Evolutionary conservation across 805 yeast species (phyloP), one percentile per base, ranked within the genome.

Genomic region (Candida sphagnicola): DNA sequence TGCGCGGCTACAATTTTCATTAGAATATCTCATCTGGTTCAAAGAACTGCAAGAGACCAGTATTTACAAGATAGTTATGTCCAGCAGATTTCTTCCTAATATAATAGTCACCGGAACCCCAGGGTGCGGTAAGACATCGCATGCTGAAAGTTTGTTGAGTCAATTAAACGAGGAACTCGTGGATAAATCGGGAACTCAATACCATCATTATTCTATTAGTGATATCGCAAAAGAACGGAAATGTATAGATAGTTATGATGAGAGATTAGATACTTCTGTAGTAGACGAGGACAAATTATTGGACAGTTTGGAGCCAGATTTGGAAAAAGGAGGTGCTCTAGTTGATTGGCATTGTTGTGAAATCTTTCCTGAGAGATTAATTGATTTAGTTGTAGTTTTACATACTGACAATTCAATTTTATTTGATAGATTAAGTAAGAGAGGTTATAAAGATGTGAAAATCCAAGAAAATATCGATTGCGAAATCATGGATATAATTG

Each of bases 281-380:
- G 96, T 91, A 4, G 96, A 93, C 62, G 99, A 91, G 53, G 98
- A 93, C 54, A 82, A 79, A 56, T 67, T 91, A 11, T 62, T 89
- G 41, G 98, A 93, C 57, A 77, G 77, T 17, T 61, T 93, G 35
- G 96, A 90, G 58, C 81, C 82, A 5, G 75, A 82, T 28, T 67
- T 90, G 35, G 83, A 82, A 38, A 68, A 78, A 46, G 99, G 99
- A n/a, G 95, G 95, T 1, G 71, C 74, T n/a, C 68, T 93, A 6
- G 72, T 93, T 10, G 99, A 93, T 61, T 93, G 99, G 99, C 99
- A 93, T 58, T 93, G 91, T 32, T 88, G 95, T 62, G 99, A 93
- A 54, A 77, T 87, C 15, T 91, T 93, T 56, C 98, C 98, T 1
- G 98, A 89, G 56, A 69, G 95, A 49, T 75, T 88, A 57, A 85